Evolutionary conservation across 2,329 filamentous ascomycete species (phyloP), one percentile per base, ranked within the genome.

Genomic region (Fusarium annulatum): DNA sequence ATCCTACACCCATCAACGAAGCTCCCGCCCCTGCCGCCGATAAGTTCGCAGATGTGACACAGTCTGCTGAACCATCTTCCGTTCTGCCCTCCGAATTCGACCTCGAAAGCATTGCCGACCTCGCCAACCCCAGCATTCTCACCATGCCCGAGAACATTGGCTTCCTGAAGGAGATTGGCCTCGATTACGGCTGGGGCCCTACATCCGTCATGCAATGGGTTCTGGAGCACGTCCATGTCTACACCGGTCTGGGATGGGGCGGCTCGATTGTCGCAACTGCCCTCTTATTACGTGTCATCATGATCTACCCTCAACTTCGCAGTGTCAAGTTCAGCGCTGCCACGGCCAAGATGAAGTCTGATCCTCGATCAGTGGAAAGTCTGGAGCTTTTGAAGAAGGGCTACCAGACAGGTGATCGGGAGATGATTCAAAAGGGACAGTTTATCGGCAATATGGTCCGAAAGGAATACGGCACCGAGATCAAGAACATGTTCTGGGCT

Each of bases 181-280:
- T 99, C 28, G 94, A 98, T 77, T 98, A 92, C 78, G 95, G 96
- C 79, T 95, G 86, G 85, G 96, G 96, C 21, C 90, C 93, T 9
- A 94, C 95, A 1, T 84, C 91, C 8, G 74, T 90, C 21, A 90
- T 96, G 81, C 88, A 98, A 83, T 95, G 88, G 87, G 28, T 89
- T 6, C 84, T 98, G 16, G 96, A 99, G 85, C 91, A 96, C 80
- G 80, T 97, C 45, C 94, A 99, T 83, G 86, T 98, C 69, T 92
- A 88, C 76, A 84, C 82, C 4, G 94, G 92, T 41, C 83, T 94
- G 62, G 94, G 94, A 18, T 98, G 96, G 96, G 95, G 93, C 87
- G 91, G 85, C 4, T 90, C 93, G 67, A 93, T 98, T 76, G 82
- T 92, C 49, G 82, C 87, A 9, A 88, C 92, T 0, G 91, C 92